Evolutionary conservation across 176 grass and related monocot genomes (phyloP).

Genomic region (Pontederia paniculata): DNA sequence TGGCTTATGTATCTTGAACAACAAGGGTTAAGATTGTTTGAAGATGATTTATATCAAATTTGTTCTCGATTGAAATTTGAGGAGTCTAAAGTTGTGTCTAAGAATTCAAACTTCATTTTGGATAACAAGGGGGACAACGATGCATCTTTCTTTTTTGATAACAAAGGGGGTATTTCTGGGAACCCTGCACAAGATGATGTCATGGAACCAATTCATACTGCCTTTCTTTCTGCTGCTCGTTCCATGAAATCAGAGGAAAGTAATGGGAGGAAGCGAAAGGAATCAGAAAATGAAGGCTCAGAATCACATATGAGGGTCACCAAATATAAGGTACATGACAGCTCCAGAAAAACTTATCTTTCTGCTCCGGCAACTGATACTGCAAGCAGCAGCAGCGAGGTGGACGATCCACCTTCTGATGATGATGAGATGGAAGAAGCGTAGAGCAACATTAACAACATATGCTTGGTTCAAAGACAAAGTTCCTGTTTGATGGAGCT

Average conservation of each 20-base stretch:
- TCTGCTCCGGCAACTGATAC: conserved; percentile 18
- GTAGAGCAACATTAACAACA: too few relatives aligned
- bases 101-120: conserved; percentile 32
- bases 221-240: conserved; percentile 73
- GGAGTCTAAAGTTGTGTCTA: conserved; percentile 33
- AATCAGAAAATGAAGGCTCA: conserved; percentile 30
- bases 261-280: conserved; percentile 71
- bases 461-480: too few relatives aligned
- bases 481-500: too few relatives aligned
- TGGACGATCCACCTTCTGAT: conserved; percentile 63
- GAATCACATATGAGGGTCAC: conserved; percentile 39
- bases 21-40: conserved; percentile 64
- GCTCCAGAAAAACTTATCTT: conserved; percentile 35
- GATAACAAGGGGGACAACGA: conserved; percentile 23
- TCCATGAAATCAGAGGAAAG: conserved; percentile 43
- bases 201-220: conserved; percentile 49
- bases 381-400: conserved; percentile 75
- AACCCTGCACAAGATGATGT: conserved; percentile 27
- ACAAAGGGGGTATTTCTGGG: conserved; percentile 27
- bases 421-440: conserved; percentile 76
- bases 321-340: conserved; percentile 52
- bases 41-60: conserved; percentile 44
- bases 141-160: conserved; percentile 75
- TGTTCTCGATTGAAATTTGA: conserved; percentile 38
- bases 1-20: conserved; percentile 71